These are phyloP conservation scores for Parietichytrium sp. DNA, from an alignment of 108 stramenopile genomes.

Conservation along the genomic window DNA sequence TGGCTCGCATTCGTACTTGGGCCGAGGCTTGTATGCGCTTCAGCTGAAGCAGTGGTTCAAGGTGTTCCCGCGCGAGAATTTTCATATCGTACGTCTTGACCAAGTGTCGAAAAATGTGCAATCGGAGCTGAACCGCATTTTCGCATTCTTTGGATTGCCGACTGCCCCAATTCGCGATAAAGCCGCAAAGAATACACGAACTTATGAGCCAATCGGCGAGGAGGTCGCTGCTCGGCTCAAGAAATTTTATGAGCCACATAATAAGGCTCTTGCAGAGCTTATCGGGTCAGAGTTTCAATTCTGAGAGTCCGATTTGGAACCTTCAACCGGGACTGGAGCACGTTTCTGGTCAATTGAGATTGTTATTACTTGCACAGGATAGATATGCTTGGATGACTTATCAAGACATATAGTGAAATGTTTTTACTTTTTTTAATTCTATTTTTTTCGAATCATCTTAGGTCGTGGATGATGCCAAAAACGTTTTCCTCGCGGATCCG, in stretches of 20 bases:
- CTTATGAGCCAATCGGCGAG: constrained; percentile 43
- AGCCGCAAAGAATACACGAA: constrained; percentile 46
- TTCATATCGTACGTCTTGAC: constrained; percentile 76
- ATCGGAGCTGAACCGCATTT: constrained; percentile 63
- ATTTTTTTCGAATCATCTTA: too few species aligned
- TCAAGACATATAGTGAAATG: too few species aligned
- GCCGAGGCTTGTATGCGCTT: constrained; percentile 84
- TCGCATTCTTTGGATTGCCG: constrained; percentile 70
- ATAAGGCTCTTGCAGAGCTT: constrained; percentile 42
- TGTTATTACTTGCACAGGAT: too few species aligned
- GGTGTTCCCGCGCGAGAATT: constrained; percentile 68
- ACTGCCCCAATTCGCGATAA: constrained; percentile 44
- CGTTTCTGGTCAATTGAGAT: too few species aligned
- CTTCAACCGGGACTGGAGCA: too few species aligned
- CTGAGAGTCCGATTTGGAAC: too few species aligned
- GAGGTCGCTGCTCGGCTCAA: constrained; percentile 40
- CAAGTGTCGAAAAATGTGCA: constrained; percentile 61
- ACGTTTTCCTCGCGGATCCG: too few species aligned
- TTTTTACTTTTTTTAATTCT: too few species aligned
- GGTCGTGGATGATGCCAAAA: too few species aligned
- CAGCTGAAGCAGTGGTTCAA: constrained; percentile 86
- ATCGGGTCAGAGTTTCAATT: constrained; percentile 39
- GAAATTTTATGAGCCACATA: constrained; percentile 52
- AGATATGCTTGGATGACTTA: too few species aligned
- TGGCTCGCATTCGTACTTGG: constrained; percentile 79